Evolutionary conservation across 2,329 filamentous ascomycete genomes (phyloP).

Genomic region (Fusarium nisikadoi): DNA sequence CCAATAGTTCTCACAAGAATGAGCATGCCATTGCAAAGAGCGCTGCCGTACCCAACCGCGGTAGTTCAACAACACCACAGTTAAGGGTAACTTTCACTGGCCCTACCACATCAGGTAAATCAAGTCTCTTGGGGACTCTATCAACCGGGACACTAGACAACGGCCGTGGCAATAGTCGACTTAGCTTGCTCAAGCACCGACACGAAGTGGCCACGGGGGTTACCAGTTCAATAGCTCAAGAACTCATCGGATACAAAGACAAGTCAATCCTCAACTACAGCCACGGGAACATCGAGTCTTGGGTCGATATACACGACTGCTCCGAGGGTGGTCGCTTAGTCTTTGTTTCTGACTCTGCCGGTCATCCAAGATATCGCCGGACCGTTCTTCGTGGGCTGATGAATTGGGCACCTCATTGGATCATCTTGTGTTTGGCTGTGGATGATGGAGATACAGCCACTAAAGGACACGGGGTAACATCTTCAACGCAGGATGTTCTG

Average conservation of each 20-base stretch:
- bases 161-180: conserved; percentile 86
- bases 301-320: conserved; percentile 91
- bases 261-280: conserved; percentile 81
- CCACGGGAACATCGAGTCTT: conserved; percentile 86
- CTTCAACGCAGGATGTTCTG: conserved; percentile 62
- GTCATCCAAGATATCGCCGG: conserved; percentile 87
- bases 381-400: conserved; percentile 91
- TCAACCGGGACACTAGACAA: conserved; percentile 92
- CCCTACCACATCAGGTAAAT: conserved; percentile 91
- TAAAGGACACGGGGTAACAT: conserved; percentile 52
- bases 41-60: conserved; percentile 50
- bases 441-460: conserved; percentile 69
- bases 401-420: conserved; percentile 96
- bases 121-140: conserved; percentile 86
- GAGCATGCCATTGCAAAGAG: conserved; percentile 16
- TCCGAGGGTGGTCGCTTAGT: conserved; percentile 80
- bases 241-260: conserved; percentile 84
- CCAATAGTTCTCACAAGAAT: not conserved
- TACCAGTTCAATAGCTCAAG: conserved; percentile 94
- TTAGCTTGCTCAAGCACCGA: conserved; percentile 89
- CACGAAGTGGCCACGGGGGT: conserved; percentile 93
- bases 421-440: conserved; percentile 85
- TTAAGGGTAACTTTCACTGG: conserved; percentile 88
- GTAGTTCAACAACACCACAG: conserved; percentile 73
- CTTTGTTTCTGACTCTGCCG: conserved; percentile 91